Evolutionary conservation across 331 rosid species (phyloP), one percentile per base, ranked within the genome.

Genomic region (Stylosanthes scabra): DNA sequence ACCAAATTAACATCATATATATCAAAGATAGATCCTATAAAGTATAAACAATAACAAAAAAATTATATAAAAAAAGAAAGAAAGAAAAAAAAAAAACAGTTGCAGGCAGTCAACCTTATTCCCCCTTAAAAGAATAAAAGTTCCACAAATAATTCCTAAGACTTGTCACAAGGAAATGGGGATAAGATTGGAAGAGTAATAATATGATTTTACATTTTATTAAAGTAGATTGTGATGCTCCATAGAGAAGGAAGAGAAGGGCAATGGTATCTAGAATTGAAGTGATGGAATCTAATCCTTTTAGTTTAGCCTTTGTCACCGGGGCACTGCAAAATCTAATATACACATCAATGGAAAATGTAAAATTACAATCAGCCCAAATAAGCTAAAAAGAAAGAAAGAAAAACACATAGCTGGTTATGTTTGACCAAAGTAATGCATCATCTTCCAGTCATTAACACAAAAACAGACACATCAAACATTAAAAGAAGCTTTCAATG

Each of bases 311-410:
- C 81, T 34, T 71, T 79, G 79, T 92, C 96, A 92, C 97, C 91
- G 94, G 78, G 96, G 97, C 87, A 90, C 96, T 80, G 94, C 96
- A 88, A 79, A 81, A 70, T 82, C 97, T 92, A 88, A 62, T 82
- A 61, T 83, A 78, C 74, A 85, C 54, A 71, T 56, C 82, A 86
- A 81, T 50, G 54, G 82, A 83, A 75, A 69, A 77, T 11, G 64
- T 55, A 83, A 71, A 81, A 81, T 70, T 83, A 88, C 51, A 75
- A 86, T 85, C 87, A 87, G 85, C 42, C 68, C 78, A 76, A 62
- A 81, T 77, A 77, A 61, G 49, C 7, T 74, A 83, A 80, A 31
- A 31, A 74, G 81, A 80, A 20, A n/a, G n/a, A n/a, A n/a, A 20
- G 25, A 20, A 20, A 1, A 20, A 20, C 25, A 68, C 68, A 50